Conservation (phyloP, 1,284 basidiomycete species). For the Fistulinella cinereoalba region DNA sequence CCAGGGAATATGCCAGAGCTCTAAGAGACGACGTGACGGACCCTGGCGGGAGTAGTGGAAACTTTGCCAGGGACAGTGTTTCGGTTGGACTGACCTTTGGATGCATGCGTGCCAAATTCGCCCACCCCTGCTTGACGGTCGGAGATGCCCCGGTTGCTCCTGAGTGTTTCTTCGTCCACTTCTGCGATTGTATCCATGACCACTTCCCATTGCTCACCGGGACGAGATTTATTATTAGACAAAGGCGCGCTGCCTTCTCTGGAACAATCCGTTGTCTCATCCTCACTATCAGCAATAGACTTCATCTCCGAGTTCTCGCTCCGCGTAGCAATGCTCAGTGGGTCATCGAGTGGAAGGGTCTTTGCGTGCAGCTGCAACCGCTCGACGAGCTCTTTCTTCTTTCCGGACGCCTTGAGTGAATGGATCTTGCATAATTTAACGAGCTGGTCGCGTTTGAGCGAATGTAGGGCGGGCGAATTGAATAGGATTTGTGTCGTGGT, state of each 20-base stretch:
- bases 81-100: conserved; percentile 52
- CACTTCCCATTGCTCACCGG: conserved; percentile 74
- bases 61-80: not conserved
- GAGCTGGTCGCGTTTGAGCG: conserved; percentile 76
- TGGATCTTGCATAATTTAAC: conserved; percentile 79
- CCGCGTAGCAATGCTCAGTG: conserved; percentile 48
- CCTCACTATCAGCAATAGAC: conserved; percentile 25
- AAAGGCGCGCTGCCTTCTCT: conserved; percentile 20
- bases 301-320: conserved; percentile 38
- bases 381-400: conserved; percentile 68
- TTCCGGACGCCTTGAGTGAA: conserved; percentile 71
- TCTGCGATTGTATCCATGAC: conserved; percentile 74
- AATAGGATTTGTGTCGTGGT: conserved; percentile 74
- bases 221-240: conserved; percentile 39
- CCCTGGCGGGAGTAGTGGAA: conserved; percentile 29
- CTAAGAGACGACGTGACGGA: conserved; percentile 64
- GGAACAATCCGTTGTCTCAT: conserved; percentile 29
- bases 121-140: conserved; percentile 42
- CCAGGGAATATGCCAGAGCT: conserved; percentile 66
- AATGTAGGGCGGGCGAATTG: conserved; percentile 75
- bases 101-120: conserved; percentile 66
- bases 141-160: conserved; percentile 23
- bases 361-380: conserved; percentile 63
- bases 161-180: conserved; percentile 46
- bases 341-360: conserved; percentile 51